Conservation (phyloP, 306 rosid genomes). For the Dicorynia guianensis region DNA sequence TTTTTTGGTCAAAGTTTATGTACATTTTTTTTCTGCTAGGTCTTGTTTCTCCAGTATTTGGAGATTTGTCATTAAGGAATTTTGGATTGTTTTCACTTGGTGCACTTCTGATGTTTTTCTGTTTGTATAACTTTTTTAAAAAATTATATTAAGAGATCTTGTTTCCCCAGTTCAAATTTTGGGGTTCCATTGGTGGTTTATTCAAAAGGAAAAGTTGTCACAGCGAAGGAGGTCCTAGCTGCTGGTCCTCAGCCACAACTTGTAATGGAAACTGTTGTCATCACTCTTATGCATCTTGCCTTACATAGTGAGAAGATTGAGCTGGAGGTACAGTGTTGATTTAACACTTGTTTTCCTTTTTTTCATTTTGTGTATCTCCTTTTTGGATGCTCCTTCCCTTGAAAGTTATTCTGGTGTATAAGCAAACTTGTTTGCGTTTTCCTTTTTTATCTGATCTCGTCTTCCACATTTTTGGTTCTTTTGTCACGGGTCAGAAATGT, state of each 20-base stretch:
- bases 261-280: conserved; percentile 73
- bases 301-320: conserved; percentile 84
- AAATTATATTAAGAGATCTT: conserved; percentile 9
- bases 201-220: conserved; percentile 64
- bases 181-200: conserved; percentile 74
- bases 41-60: conserved; percentile 12
- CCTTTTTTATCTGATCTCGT: not conserved
- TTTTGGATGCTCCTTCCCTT: not conserved
- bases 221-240: conserved; percentile 78
- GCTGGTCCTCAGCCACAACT: conserved; percentile 79
- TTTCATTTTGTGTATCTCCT: not conserved
- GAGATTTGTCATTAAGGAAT: not conserved
- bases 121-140: not conserved
- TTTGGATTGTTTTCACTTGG: conserved; percentile 17
- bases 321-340: conserved; percentile 60
- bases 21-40: conserved; percentile 3
- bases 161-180: conserved; percentile 71
- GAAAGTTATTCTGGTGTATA: conserved; percentile 13
- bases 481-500: too few relatives aligned
- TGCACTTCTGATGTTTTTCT: conserved; percentile 12
- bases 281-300: conserved; percentile 91
- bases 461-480: conserved; percentile 7
- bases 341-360: conserved; percentile 11
- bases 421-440: conserved; percentile 28
- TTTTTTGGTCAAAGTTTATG: not conserved